Percentiles rank a stretch among this genome's conserved stretches.
Evolutionary conservation across 1,284 basidiomycete species (phyloP).

Genomic region (Somion occarium): DNA sequence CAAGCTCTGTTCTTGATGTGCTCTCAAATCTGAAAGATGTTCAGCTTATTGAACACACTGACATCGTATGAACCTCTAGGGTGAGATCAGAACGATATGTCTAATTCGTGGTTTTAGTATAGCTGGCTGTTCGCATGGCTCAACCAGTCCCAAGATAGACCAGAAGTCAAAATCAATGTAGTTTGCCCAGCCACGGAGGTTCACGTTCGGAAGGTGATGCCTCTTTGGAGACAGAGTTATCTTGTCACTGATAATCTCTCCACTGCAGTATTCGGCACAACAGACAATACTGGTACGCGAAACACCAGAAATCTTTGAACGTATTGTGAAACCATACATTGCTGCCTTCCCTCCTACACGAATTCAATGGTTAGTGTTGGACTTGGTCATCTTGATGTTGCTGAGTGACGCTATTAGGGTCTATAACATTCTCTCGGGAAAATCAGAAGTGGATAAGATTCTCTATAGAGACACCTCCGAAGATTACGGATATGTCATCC

Average conservation of each 20-base stretch:
- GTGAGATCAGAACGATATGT: not conserved
- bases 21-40: conserved; percentile 26
- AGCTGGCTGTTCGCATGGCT: conserved; percentile 43
- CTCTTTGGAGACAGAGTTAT: too few relatives aligned
- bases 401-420: conserved; percentile 54
- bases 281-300: conserved; percentile 71
- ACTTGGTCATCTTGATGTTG: not conserved
- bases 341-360: conserved; percentile 65
- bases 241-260: too few relatives aligned
- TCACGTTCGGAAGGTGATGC: conserved; percentile 81
- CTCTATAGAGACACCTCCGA: conserved; percentile 58
- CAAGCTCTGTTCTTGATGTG: conserved; percentile 23
- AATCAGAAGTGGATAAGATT: conserved; percentile 76
- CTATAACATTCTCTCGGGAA: conserved; percentile 78
- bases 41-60: conserved; percentile 37
- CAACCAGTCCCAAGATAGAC: conserved; percentile 26
- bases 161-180: conserved; percentile 62
- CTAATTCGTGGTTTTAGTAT: conserved; percentile 22
- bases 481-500: conserved; percentile 67
- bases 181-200: conserved; percentile 81
- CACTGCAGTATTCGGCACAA: conserved; percentile 83
- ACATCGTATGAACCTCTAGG: conserved; percentile 35
- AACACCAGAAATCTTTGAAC: conserved; percentile 70
- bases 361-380: conserved; percentile 68
- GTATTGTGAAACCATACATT: conserved; percentile 78